Base-by-base conservation (phyloP, 2,329 filamentous ascomycete species). In the Neofusicoccum cordaticola region DNA sequence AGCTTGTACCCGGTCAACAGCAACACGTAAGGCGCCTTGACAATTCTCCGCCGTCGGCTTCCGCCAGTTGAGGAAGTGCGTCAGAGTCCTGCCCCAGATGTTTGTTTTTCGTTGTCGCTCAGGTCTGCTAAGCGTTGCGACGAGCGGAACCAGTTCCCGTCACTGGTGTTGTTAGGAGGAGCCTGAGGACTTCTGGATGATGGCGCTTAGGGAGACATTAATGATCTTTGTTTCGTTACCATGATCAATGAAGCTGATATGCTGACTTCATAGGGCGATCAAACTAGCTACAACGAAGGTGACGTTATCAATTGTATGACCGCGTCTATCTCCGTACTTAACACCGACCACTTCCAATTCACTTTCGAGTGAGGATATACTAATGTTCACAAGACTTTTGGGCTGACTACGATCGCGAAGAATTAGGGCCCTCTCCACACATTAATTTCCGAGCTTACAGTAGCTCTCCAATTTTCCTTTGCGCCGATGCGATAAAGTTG, bases 41-140 rank as follows among this genome's bases (percentile, higher is more conserved):
- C 80, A 82, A n/a, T 82, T 77, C 2, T 75, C 77, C 1, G 79
- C 79, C 0, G 80, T 82, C 0, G 80, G 79, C 66, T 82, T 82
- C 3, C 72, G 69, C 65, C 74, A 67, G 1, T 53, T 51, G 62
- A 82, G 77, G 67, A 82, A 82, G 35, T 78, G 76, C 2, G 66
- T 68, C 58, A 82, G 58, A 3, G 82, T 78, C 3, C 79, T 73
- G 0, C 80, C 80, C 6, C 82, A 70, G 2, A 22, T 22, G 22
- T 22, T 22, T 22, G 22, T 22, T 82, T 79, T 2, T 71, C 63
- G 63, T 82, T 73, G 15, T 74, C 74, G 0, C 80, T 79, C 0
- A 82, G 68, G 67, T 82, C 80, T 1, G 69, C 65, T 42, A 82
- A 82, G 68, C 3, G 80, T 80, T 12, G 79, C 80, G 64, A 80